Base-by-base conservation (phyloP, 2,329 filamentous ascomycete genomes). In the Trichoderma breve region DNA sequence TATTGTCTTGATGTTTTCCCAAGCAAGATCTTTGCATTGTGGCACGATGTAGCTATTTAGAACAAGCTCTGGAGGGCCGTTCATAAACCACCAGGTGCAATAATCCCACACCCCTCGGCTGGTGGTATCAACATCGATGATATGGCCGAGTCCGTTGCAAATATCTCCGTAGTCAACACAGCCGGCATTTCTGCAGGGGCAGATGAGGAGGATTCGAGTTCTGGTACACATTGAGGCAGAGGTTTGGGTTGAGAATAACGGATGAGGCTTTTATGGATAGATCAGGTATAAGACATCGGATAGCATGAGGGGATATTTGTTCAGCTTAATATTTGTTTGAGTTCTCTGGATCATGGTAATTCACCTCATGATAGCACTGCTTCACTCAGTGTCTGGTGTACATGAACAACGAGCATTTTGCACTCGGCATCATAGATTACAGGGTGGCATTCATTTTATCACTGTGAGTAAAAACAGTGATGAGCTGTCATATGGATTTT, bases 31-130 rank as follows among this genome's bases (percentile, higher is more conserved):
- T 47, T 70, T 58, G 28, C 76, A 78, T n/a, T 70, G 75, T 34
- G 76, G 76, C 36, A 76, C 76, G 39, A 78, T 62, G 21, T 75
- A 77, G 21, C 76, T 74, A 63, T 77, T 78, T 36, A 78, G 71
- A 4, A 78, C 76, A 21, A 77, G 75, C n/a, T 78, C 75, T 34
- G 76, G 72, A 1, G 76, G 76, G 6, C 76, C 76, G 32, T 78
- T 74, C 24, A 71, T 61, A 55, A 78, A 73, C 76, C 76, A 78
- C 76, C 76, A 77, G 15, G 75, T 72, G 71, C 76, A 78, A 6
- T 77, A 77, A 3, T 77, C 73, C 76, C 76, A 78, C 4, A 72
- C 73, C 30, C 74, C 71, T n/a, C 72, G 75, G 43, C 75, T 76
- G 12, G 76, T 39, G 12, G 72, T 39, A 51, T 78, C 75, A 26